Percentiles rank a stretch among this genome's conserved stretches.
Evolutionary conservation across 495 filamentous ascomycete species (phyloP).

Genomic region (Tuber aestivum): DNA sequence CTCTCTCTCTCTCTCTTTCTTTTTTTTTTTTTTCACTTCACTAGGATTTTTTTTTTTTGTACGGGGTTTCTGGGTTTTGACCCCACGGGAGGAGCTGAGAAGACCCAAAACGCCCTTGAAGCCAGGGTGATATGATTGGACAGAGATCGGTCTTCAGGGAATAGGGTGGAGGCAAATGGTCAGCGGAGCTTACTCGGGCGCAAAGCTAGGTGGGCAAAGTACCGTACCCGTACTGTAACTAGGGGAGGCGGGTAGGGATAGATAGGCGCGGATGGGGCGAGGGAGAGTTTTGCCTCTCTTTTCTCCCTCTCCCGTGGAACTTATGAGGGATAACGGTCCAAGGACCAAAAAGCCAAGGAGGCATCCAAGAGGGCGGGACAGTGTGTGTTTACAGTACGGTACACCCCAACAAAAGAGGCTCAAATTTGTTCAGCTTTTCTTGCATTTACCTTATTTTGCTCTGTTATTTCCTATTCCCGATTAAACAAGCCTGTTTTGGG

Average conservation of each 20-base stretch:
- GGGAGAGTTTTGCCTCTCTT: neutral
- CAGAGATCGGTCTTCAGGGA: neutral
- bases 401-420: neutral
- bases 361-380: neutral
- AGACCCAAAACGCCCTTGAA: neutral
- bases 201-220: neutral
- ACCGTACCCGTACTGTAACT: neutral
- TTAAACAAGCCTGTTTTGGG: neutral
- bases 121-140: neutral
- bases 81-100: neutral
- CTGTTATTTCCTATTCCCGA: constrained; percentile 2
- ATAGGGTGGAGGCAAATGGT: neutral
- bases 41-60: neutral
- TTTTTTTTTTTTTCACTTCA: constrained; percentile 3
- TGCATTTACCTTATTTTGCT: neutral
- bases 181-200: constrained; percentile 2
- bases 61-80: neutral
- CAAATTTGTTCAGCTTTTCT: neutral
- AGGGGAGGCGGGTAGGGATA: neutral
- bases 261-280: neutral
- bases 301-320: neutral
- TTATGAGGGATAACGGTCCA: neutral
- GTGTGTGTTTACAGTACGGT: neutral
- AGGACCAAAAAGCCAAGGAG: neutral
- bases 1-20: constrained; percentile 14